A percentile compares a stretch with the other conserved stretches of the same genome.
Evolutionary conservation across 768 basidiomycete species (phyloP).

Genomic region (Neoboletus brunneissimus): DNA sequence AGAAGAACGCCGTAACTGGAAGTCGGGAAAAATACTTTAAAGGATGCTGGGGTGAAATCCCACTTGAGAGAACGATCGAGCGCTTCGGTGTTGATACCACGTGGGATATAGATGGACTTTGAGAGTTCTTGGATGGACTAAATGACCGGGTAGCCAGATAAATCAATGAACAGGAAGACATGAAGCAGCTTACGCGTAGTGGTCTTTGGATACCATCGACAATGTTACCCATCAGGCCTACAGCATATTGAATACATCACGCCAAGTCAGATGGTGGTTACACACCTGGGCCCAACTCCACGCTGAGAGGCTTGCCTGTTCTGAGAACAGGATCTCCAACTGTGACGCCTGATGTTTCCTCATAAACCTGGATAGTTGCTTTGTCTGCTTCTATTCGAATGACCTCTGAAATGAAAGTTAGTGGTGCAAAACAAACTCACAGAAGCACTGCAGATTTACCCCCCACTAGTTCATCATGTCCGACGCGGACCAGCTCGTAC

Average conservation of each 20-base stretch:
- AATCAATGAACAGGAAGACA: not conserved
- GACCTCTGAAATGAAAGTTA: constrained; percentile 68
- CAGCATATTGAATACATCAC: not conserved
- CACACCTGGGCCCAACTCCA: constrained; percentile 94
- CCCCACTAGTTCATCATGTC: constrained; percentile 97
- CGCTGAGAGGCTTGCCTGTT: constrained; percentile 96
- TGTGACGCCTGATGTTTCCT: constrained; percentile 98
- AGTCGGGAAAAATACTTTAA: constrained; percentile 52
- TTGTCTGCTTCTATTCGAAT: constrained; percentile 98
- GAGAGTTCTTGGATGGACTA: constrained; percentile 93
- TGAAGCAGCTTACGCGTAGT: constrained; percentile 57
- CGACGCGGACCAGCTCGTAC: constrained; percentile 98
- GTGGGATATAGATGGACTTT: constrained; percentile 99
- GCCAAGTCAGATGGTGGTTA: not conserved
- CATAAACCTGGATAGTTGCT: constrained; percentile 98
- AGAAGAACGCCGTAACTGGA: constrained; percentile 5
- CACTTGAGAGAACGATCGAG: constrained; percentile 85
- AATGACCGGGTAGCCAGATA: constrained; percentile 7
- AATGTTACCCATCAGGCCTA: constrained; percentile 99
- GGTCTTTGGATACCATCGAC: constrained; percentile 97
- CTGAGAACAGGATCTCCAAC: constrained; percentile 97
- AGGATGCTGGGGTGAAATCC: constrained; percentile 88
- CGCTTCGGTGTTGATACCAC: constrained; percentile 97
- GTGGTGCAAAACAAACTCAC: not conserved
- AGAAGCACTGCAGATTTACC: constrained; percentile 47